Evolutionary conservation across 2,329 filamentous ascomycete genomes (phyloP).

Genomic region (Penicillium expansum): DNA sequence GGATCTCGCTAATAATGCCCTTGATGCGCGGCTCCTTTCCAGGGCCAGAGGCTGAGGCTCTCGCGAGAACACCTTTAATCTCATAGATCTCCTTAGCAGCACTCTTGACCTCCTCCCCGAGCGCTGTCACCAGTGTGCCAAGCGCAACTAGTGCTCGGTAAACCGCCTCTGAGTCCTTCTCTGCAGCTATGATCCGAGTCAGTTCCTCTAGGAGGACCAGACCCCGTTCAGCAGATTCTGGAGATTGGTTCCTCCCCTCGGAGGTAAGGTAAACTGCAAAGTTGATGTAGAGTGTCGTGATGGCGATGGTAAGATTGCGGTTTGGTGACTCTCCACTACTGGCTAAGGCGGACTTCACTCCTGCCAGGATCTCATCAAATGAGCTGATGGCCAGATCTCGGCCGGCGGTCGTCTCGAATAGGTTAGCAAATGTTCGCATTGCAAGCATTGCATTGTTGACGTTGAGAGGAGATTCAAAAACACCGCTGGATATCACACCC

Average conservation of each 20-base stretch:
- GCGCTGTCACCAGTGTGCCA: conserved; percentile 66
- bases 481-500: conserved; percentile 56
- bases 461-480: conserved; percentile 61
- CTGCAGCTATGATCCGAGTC: conserved; percentile 60
- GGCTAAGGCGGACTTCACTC: conserved; percentile 62
- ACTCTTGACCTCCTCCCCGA: conserved; percentile 59
- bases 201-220: conserved; percentile 61
- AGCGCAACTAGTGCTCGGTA: conserved; percentile 79
- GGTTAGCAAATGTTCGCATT: conserved; percentile 74
- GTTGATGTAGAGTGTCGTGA: conserved; percentile 81
- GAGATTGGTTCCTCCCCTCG: conserved; percentile 38
- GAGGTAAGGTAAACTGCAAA: conserved; percentile 69
- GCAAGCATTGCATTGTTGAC: conserved; percentile 87
- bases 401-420: conserved; percentile 74
- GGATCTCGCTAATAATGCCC: conserved; percentile 60
- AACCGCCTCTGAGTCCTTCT: conserved; percentile 75
- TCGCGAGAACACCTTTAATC: conserved; percentile 48
- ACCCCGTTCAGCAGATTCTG: conserved; percentile 47
- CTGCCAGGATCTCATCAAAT: conserved; percentile 60
- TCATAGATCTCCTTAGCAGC: conserved; percentile 58
- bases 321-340: conserved; percentile 55
- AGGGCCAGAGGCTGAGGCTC: conserved; percentile 47
- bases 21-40: conserved; percentile 61
- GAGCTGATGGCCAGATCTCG: conserved; percentile 59
- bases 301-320: conserved; percentile 77